These are phyloP conservation scores for Blastocystis sp. DNA, from an alignment of 352 stramenopile species.

Conservation along the genomic window DNA sequence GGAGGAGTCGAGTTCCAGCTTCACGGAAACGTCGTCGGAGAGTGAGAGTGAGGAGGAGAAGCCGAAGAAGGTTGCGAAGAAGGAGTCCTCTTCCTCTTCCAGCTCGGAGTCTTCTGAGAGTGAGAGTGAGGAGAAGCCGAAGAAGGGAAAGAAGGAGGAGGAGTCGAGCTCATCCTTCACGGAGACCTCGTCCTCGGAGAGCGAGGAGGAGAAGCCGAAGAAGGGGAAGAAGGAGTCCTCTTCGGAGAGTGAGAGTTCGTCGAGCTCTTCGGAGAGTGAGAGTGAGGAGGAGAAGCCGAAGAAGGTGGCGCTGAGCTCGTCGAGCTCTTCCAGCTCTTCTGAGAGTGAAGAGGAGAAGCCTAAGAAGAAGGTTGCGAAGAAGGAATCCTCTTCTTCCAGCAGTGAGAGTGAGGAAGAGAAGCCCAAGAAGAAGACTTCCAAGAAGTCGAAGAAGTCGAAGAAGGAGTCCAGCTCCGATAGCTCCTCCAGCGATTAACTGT, in stretches of 20 bases:
- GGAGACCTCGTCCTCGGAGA: background rate
- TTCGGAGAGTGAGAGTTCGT: background rate
- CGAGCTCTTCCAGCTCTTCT: constrained; percentile 20
- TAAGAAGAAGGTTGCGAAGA: constrained; percentile 59
- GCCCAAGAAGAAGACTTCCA: constrained; percentile 56
- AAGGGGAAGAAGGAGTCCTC: constrained; percentile 39
- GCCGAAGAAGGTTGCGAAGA: constrained; percentile 37
- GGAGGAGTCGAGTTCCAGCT: background rate
- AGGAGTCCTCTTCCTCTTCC: background rate
- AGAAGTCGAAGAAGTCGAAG: constrained; percentile 47
- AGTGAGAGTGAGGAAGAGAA: constrained; percentile 59
- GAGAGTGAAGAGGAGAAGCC: constrained; percentile 53
- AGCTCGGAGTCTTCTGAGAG: background rate
- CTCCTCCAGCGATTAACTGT: constrained; percentile 52
- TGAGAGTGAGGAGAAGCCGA: constrained; percentile 40
- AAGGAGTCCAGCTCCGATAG: constrained; percentile 17
- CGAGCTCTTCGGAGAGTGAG: constrained; percentile 4
- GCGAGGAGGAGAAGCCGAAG: constrained; percentile 20
- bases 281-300: constrained; percentile 49
- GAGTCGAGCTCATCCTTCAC: background rate
- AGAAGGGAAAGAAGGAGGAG: constrained; percentile 62
- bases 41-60: constrained; percentile 63
- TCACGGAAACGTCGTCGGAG: background rate
- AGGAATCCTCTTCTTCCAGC: constrained; percentile 27
- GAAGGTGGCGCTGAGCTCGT: background rate